Base-by-base conservation (phyloP, 306 rosid species). In the Prunus campanulata region DNA sequence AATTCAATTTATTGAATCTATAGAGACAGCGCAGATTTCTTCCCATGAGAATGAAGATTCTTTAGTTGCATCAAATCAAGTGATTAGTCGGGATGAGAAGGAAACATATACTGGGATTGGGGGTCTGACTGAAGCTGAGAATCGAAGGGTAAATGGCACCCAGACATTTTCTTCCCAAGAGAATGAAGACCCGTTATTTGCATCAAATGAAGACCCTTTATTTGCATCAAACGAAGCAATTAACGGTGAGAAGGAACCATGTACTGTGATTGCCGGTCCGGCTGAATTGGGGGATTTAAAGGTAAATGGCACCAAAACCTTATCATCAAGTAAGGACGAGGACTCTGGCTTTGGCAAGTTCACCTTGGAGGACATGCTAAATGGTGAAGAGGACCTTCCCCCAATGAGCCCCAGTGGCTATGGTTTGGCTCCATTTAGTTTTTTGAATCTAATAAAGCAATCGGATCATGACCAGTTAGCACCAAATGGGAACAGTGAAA, bases 1-100 rank as follows among this genome's bases (percentile, higher is more conserved):
- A 72, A 78, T 86, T 82, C 90, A 84, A 49, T 89, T 90, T 24
- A 89, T 92, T 49, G 90, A 92, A 77, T 89, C 93, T 84, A 80
- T 92, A 78, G 88, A 87, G 51, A 66, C 75, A 20, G 84, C 68
- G 47, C 85, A 64, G 54, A 55, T 55, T 16, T 68, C 84, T 32
- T 74, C 83, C 51, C 70, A 12, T 61, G 85, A 76, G 76, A 70
- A 69, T 67, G 84, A 48, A 77, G 80, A 67, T 64, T 75, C 88
- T 73, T 79, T 78, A 18, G 81, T 74, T 68, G 51, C 84, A 81
- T 74, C 78, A 68, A 64, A 76, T 49, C 85, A 85, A 78, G 67
- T 71, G 59, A 42, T 6, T 46, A 68, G 57, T 79, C 81, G 15
- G 56, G 64, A 19, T 29, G 79, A 77, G 65, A 76, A 57, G 70